phyloP scores from a whole-genome alignment of 257 asterid species.

The Scutellaria barbata region DNA sequence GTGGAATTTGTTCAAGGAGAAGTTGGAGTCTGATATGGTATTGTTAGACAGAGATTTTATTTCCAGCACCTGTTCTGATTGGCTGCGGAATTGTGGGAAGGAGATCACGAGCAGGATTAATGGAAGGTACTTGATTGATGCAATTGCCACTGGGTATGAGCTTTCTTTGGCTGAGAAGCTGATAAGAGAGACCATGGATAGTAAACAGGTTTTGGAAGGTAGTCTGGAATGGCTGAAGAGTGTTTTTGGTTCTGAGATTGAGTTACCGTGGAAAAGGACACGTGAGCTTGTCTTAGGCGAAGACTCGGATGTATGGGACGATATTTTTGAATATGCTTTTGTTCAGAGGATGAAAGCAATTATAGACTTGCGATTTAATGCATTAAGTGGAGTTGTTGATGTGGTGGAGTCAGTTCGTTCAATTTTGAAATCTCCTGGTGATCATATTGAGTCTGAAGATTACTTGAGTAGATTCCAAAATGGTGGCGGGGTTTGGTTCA shows the following conservation, averaged over 20 bases:
- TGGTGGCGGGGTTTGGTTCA: slow-evolving; percentile 95
- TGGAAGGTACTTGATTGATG: slow-evolving; percentile 84
- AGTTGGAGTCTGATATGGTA: slow-evolving; percentile 76
- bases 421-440: slow-evolving; percentile 55
- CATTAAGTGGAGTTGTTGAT: slow-evolving; percentile 63
- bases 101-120: slow-evolving; percentile 76
- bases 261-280: slow-evolving; percentile 94
- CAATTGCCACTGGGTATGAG: slow-evolving; percentile 78
- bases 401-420: slow-evolving; percentile 70
- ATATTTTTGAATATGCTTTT: slow-evolving; percentile 92
- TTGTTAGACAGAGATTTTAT: slow-evolving; percentile 70
- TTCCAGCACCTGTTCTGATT: slow-evolving; percentile 84
- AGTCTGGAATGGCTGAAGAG: slow-evolving; percentile 98
- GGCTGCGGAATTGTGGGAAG: slow-evolving; percentile 93
- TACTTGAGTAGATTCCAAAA: slow-evolving; percentile 55
- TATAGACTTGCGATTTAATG: slow-evolving; percentile 71
- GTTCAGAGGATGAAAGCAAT: slow-evolving; percentile 90
- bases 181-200: slow-evolving; percentile 91
- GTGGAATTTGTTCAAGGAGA: slow-evolving; percentile 88
- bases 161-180: slow-evolving; percentile 89
- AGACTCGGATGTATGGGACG: slow-evolving; percentile 97
- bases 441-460: slow-evolving; percentile 59
- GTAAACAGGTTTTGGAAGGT: slow-evolving; percentile 89
- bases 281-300: slow-evolving; percentile 95
- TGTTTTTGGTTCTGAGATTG: slow-evolving; percentile 97